These are phyloP conservation scores for Penicillium sp. DNA, from an alignment of 2,329 filamentous ascomycete species.

Conservation along the genomic window DNA sequence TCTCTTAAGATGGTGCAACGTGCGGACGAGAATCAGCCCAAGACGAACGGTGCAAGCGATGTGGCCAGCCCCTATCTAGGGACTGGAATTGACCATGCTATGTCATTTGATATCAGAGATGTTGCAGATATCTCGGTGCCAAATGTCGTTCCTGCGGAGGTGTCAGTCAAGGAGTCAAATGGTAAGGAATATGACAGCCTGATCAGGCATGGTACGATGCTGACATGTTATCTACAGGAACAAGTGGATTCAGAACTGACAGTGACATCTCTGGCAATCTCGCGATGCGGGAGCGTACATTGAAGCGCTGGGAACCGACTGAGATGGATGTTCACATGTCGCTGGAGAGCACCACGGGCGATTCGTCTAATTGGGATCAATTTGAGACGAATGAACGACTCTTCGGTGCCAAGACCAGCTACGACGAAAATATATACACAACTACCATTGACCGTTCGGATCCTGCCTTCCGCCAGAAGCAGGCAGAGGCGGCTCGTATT, in stretches of 20 bases:
- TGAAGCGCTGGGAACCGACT: conserved; percentile 79
- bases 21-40: conserved; percentile 36
- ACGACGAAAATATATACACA: conserved; percentile 93
- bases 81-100: conserved; percentile 47
- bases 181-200: conserved; percentile 45
- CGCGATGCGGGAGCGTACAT: conserved; percentile 66
- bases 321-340: conserved; percentile 65
- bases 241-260: conserved; percentile 78
- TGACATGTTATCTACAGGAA: conserved; percentile 51
- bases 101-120: conserved; percentile 64
- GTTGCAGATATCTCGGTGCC: conserved; percentile 56
- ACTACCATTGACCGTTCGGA: conserved; percentile 83
- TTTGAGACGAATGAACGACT: conserved; percentile 85
- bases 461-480: conserved; percentile 74
- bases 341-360: conserved; percentile 60
- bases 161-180: conserved; percentile 55
- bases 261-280: conserved; percentile 78
- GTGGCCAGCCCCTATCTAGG: conserved; percentile 42
- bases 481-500: conserved; percentile 76
- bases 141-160: conserved; percentile 54
- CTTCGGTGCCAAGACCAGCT: conserved; percentile 85
- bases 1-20: conserved; percentile 66
- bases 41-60: conserved; percentile 45
- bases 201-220: neutral
- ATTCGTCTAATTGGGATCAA: conserved; percentile 74